Percentiles rank a stretch among this genome's conserved stretches.
Evolutionary conservation across 805 yeast species (phyloP).

Genomic region (Ogataea zsoltii): DNA sequence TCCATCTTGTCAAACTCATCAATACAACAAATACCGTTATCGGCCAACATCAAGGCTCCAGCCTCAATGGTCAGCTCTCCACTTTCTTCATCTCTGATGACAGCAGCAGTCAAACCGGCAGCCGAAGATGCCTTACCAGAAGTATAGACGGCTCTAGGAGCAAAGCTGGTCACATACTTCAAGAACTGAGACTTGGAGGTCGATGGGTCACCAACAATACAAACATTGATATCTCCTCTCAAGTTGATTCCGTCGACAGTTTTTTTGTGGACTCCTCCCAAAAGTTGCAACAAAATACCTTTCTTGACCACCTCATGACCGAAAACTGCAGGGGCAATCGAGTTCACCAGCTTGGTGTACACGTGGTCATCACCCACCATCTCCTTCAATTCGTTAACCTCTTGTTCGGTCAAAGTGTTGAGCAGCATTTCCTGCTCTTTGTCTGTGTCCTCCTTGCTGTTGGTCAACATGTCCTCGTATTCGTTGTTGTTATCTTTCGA

Average conservation of each 20-base stretch:
- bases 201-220: slow-evolving; percentile 97
- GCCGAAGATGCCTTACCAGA: slow-evolving; percentile 99
- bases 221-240: slow-evolving; percentile 95
- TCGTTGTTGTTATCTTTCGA: slow-evolving; percentile 37
- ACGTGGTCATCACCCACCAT: slow-evolving; percentile 91
- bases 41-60: slow-evolving; percentile 97
- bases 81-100: slow-evolving; percentile 94
- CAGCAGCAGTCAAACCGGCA: slow-evolving; percentile 98
- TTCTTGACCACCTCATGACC: slow-evolving; percentile 95
- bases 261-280: slow-evolving; percentile 94
- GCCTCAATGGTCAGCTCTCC: slow-evolving; percentile 98
- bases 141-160: slow-evolving; percentile 94
- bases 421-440: slow-evolving; percentile 81
- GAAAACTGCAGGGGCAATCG: slow-evolving; percentile 93
- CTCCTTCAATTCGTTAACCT: slow-evolving; percentile 77
- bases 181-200: slow-evolving; percentile 95
- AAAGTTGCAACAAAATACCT: slow-evolving; percentile 82
- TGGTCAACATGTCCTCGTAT: slow-evolving; percentile 9
- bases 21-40: slow-evolving; percentile 97
- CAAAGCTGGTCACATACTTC: slow-evolving; percentile 86
- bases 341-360: slow-evolving; percentile 78
- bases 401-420: slow-evolving; percentile 75
- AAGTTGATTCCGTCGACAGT: slow-evolving; percentile 93
- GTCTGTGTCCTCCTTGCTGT: slow-evolving; percentile 45
- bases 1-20: slow-evolving; percentile 99